phyloP scores from a whole-genome alignment of 2,329 filamentous ascomycete genomes.

The Rutstroemia sp. region DNA sequence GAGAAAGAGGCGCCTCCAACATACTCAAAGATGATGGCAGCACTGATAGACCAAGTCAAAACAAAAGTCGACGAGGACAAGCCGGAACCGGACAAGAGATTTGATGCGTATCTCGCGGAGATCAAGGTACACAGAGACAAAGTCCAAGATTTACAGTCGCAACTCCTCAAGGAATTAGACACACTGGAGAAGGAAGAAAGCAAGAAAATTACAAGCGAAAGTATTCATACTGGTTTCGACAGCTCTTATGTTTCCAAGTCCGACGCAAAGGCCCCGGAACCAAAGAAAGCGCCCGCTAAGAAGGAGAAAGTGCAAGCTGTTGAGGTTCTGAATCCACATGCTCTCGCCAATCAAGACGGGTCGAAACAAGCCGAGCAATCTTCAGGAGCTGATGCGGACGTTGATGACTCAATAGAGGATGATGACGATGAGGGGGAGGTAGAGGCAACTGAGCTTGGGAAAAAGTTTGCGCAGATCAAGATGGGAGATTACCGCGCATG shows the following conservation, averaged over 20 bases:
- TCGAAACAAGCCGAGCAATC: slow-evolving; percentile 37
- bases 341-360: slow-evolving; percentile 34
- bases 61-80: slow-evolving; percentile 64
- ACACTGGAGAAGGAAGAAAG: slow-evolving; percentile 79
- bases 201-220: slow-evolving; percentile 89
- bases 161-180: slow-evolving; percentile 66
- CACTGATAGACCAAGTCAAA: slow-evolving; percentile 90
- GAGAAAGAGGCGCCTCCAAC: slow-evolving; percentile 67
- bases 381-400: slow-evolving; percentile 56
- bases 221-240: slow-evolving; percentile 83
- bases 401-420: slow-evolving; percentile 46
- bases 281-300: slow-evolving; percentile 30
- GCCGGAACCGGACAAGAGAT: slow-evolving; percentile 54
- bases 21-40: slow-evolving; percentile 98
- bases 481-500: slow-evolving; percentile 65
- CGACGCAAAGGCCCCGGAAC: slow-evolving; percentile 23
- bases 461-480: slow-evolving; percentile 73
- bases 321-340: slow-evolving; percentile 69
- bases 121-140: slow-evolving; percentile 70
- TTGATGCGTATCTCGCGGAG: slow-evolving; percentile 70
- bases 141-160: slow-evolving; percentile 68
- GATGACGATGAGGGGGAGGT: slow-evolving; percentile 65
- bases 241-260: slow-evolving; percentile 72
- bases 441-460: slow-evolving; percentile 70
- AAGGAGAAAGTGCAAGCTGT: slow-evolving; percentile 45